A percentile compares a stretch with the other conserved stretches of the same genome.
Conservation (phyloP, 192 early-diverging fungal species). For the Diversispora eburnea region DNA sequence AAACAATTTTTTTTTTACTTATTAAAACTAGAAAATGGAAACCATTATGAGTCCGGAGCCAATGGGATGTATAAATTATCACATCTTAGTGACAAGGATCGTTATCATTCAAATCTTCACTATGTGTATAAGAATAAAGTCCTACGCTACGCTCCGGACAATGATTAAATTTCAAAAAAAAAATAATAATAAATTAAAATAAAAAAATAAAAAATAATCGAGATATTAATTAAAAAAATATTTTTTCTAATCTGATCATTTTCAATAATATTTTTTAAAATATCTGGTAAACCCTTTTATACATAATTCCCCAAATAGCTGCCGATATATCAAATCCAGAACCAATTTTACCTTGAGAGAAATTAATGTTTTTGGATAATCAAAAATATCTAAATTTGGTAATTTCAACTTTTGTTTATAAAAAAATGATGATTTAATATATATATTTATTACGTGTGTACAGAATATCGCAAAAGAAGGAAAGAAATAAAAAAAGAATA, state of each 20-base stretch:
- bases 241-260: background rate
- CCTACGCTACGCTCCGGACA: no score
- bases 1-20: slow-evolving; percentile 27
- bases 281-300: slow-evolving; percentile 74
- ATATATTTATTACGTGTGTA: background rate
- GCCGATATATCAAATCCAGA: slow-evolving; percentile 95
- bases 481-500: background rate
- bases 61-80: no score
- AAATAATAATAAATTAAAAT: no score
- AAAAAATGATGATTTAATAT: background rate
- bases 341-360: slow-evolving; percentile 97
- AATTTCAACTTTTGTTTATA: slow-evolving; percentile 44
- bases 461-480: no score
- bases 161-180: no score
- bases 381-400: no score
- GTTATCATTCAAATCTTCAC: slow-evolving; percentile 35
- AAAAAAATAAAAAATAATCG: no score
- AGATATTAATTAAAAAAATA: background rate
- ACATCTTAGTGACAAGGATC: slow-evolving; percentile 35
- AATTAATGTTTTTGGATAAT: slow-evolving; percentile 55
- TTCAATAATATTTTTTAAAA: slow-evolving; percentile 59
- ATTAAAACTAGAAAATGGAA: slow-evolving; percentile 44
- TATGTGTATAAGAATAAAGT: background rate
- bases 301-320: slow-evolving; percentile 85
- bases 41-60: no score